These are phyloP conservation scores for Talaromyces liani DNA, from an alignment of 495 filamentous ascomycete genomes.

Conservation along the genomic window DNA sequence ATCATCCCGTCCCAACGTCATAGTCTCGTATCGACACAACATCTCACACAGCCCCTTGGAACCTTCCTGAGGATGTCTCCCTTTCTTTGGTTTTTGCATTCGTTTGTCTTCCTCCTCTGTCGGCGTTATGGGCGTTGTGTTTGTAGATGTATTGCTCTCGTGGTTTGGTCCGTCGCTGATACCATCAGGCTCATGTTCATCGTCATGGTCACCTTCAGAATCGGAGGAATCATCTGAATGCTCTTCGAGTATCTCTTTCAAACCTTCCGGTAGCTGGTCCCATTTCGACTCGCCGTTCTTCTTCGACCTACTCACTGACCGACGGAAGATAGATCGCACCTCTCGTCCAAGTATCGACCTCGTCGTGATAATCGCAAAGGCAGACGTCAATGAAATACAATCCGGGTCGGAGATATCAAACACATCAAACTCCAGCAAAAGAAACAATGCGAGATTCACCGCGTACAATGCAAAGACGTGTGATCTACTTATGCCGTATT, in stretches of 20 bases:
- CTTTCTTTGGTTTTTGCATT: background rate
- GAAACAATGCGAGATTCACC: slow-evolving; percentile 37
- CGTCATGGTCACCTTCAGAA: background rate
- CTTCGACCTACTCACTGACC: slow-evolving; percentile 26
- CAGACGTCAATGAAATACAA: slow-evolving; percentile 29
- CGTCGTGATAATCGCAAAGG: slow-evolving; percentile 30
- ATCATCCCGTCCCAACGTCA: slow-evolving; percentile 34
- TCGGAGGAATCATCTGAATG: slow-evolving; percentile 9
- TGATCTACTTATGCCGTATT: slow-evolving; percentile 32
- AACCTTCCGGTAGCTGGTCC: slow-evolving; percentile 20
- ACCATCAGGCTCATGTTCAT: background rate
- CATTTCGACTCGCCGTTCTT: slow-evolving; percentile 19
- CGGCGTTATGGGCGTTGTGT: background rate
- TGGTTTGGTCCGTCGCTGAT: background rate
- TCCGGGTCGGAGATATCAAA: slow-evolving; percentile 34
- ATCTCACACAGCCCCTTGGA: slow-evolving; percentile 29
- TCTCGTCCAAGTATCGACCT: slow-evolving; percentile 32
- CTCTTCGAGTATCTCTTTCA: slow-evolving; percentile 35
- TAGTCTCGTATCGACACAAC: slow-evolving; percentile 36
- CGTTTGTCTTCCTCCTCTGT: background rate
- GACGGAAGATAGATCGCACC: slow-evolving; percentile 36
- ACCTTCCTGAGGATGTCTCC: slow-evolving; percentile 9
- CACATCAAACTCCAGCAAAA: slow-evolving; percentile 22
- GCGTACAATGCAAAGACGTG: slow-evolving; percentile 39
- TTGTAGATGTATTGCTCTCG: background rate